phyloP scores from a whole-genome alignment of 116 monocot species.

The Dioscorea cayenensis region DNA sequence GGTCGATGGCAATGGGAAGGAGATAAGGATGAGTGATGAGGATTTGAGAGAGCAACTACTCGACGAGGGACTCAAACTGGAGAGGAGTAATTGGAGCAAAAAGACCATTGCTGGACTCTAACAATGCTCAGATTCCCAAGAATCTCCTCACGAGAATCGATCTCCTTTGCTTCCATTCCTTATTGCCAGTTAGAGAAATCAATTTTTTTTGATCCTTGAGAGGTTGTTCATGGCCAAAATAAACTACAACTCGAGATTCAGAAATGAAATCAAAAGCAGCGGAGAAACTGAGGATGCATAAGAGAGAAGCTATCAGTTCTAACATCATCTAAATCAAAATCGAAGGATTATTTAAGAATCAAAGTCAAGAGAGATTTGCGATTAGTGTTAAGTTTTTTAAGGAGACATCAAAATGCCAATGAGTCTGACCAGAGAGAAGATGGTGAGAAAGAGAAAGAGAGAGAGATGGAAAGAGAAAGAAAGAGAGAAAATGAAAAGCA shows the following conservation, averaged over 20 bases:
- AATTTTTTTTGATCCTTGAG: not conserved
- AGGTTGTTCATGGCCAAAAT: not conserved
- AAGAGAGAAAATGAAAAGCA: too few species aligned
- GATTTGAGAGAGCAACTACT: conserved; percentile 82
- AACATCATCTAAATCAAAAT: too few species aligned
- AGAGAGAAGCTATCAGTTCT: not conserved
- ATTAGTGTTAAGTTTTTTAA: not conserved
- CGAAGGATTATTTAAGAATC: not conserved
- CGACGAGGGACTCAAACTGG: conserved; percentile 76
- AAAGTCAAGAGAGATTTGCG: not conserved
- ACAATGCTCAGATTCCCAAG: not conserved
- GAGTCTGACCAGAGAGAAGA: too few species aligned
- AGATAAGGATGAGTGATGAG: conserved; percentile 83
- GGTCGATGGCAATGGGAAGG: conserved; percentile 83
- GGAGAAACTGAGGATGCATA: not conserved
- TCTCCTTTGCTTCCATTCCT: not conserved
- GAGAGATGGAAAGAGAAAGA: too few species aligned
- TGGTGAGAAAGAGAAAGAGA: too few species aligned
- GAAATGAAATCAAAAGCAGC: not conserved
- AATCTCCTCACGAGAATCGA: not conserved
- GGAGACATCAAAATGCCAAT: too few species aligned
- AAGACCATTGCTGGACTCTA: too few species aligned
- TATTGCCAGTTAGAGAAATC: not conserved
- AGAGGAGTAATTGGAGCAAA: conserved; percentile 69
- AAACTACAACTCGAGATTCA: not conserved